phyloP scores from a whole-genome alignment of 1,284 basidiomycete genomes.

The Coriolopsis trogii region DNA sequence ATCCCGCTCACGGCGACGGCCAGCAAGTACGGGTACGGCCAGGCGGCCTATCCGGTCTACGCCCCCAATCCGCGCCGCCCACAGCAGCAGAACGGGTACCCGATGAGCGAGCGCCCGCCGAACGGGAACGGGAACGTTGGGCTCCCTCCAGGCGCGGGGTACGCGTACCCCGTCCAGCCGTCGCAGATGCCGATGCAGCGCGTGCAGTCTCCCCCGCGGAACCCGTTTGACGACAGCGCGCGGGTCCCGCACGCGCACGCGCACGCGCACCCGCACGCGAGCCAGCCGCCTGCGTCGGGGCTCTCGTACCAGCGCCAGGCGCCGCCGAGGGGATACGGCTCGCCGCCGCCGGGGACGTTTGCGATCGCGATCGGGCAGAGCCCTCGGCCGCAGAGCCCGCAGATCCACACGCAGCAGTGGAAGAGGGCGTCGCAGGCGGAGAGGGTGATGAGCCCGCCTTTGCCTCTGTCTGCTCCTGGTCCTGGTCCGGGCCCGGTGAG shows the following conservation, averaged over 20 bases:
- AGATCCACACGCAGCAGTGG: slow-evolving; percentile 1
- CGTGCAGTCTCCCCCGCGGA: slow-evolving; percentile 1
- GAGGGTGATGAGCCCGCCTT: background rate
- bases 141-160: slow-evolving; percentile 20
- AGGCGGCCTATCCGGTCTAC: slow-evolving; percentile 31
- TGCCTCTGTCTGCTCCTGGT: no score
- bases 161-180: slow-evolving; percentile 12
- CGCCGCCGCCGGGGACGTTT: slow-evolving; percentile 19
- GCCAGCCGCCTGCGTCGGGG: slow-evolving; percentile 1
- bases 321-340: slow-evolving; percentile 20
- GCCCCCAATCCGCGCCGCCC: slow-evolving; percentile 42
- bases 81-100: slow-evolving; percentile 14
- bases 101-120: slow-evolving; percentile 13
- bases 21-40: no score
- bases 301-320: slow-evolving; percentile 20
- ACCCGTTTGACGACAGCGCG: slow-evolving; percentile 21
- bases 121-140: slow-evolving; percentile 2
- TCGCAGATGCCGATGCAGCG: slow-evolving; percentile 6
- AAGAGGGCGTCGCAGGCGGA: background rate
- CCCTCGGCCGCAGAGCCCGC: slow-evolving; percentile 2
- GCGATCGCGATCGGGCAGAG: background rate
- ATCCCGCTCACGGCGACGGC: slow-evolving; percentile 48
- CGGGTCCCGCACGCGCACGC: background rate
- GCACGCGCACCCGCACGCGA: background rate
- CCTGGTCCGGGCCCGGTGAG: background rate